A percentile compares a stretch with the other conserved stretches of the same genome.
Conservation (phyloP, 805 yeast species). For the Suhomyces emberorum region DNA sequence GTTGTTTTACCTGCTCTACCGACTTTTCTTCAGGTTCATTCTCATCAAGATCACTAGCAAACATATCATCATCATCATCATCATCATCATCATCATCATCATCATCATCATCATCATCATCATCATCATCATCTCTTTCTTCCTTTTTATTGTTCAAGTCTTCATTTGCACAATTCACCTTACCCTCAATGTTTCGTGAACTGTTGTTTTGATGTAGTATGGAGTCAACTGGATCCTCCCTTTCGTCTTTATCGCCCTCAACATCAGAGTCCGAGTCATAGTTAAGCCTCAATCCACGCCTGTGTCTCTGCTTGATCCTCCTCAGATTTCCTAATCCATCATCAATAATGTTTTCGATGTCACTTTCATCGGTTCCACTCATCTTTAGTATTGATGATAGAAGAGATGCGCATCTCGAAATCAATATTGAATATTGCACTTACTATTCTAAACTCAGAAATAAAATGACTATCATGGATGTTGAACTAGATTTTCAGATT, state of each 20-base stretch:
- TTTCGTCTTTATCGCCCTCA: neutral
- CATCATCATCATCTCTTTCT: constrained; percentile 12
- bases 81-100: constrained; percentile 6
- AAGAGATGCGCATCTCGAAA: neutral
- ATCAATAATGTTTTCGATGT: constrained; percentile 2
- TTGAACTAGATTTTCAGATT: constrained; percentile 1
- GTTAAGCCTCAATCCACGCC: constrained; percentile 15
- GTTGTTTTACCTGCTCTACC: constrained; percentile 4
- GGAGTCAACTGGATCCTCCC: no score
- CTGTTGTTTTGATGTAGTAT: no score
- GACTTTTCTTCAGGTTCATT: constrained; percentile 8
- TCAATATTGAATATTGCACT: neutral
- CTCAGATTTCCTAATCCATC: constrained; percentile 12
- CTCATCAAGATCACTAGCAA: constrained; percentile 27
- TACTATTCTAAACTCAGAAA: neutral
- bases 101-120: neutral
- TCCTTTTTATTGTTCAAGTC: constrained; percentile 6
- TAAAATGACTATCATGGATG: neutral
- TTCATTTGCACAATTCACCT: no score
- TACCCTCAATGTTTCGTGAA: no score
- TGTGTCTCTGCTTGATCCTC: constrained; percentile 13
- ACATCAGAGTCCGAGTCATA: constrained; percentile 23
- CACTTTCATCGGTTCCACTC: constrained; percentile 2
- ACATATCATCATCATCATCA: constrained; percentile 40
- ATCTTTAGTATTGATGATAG: neutral